Conservation (phyloP, 768 basidiomycete genomes). For the Podaxis carcinomalis region DNA sequence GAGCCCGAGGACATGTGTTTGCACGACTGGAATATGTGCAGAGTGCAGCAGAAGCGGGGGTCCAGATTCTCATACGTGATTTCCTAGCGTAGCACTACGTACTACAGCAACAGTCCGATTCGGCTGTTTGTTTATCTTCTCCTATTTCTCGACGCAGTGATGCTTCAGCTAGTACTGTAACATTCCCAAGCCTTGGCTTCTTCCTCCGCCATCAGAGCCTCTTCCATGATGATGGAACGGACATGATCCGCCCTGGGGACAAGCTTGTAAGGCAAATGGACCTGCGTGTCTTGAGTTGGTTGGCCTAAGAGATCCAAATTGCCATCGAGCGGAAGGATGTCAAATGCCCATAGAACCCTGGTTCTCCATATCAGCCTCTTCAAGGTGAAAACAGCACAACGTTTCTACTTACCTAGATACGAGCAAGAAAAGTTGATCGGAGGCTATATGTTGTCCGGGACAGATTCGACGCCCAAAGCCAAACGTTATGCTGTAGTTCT, state of each 20-base stretch:
- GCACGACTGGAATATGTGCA: constrained; percentile 16
- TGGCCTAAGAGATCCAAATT: not conserved
- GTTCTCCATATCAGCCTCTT: not conserved
- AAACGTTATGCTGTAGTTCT: constrained; percentile 20
- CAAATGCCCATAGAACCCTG: constrained; percentile 22
- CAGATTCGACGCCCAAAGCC: constrained; percentile 25
- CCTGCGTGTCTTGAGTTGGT: not conserved
- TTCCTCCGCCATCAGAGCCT: not conserved
- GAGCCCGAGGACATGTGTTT: constrained; percentile 13
- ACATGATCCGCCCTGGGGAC: constrained; percentile 1
- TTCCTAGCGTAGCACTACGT: not conserved
- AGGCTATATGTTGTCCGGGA: constrained; percentile 22
- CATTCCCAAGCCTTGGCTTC: constrained; percentile 3
- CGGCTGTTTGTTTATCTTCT: not conserved
- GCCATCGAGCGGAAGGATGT: constrained; percentile 13
- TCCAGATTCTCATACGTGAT: constrained; percentile 2
- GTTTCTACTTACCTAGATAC: constrained; percentile 16
- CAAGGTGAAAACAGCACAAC: not conserved
- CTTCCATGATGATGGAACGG: not conserved
- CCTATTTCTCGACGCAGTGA: not conserved
- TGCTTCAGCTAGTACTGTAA: not conserved
- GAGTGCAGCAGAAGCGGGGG: constrained; percentile 14
- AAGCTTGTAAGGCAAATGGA: not conserved
- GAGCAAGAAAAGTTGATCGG: constrained; percentile 20
- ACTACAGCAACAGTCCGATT: not conserved